Base-by-base conservation (phyloP, 306 rosid genomes). In the Neltuma alba region DNA sequence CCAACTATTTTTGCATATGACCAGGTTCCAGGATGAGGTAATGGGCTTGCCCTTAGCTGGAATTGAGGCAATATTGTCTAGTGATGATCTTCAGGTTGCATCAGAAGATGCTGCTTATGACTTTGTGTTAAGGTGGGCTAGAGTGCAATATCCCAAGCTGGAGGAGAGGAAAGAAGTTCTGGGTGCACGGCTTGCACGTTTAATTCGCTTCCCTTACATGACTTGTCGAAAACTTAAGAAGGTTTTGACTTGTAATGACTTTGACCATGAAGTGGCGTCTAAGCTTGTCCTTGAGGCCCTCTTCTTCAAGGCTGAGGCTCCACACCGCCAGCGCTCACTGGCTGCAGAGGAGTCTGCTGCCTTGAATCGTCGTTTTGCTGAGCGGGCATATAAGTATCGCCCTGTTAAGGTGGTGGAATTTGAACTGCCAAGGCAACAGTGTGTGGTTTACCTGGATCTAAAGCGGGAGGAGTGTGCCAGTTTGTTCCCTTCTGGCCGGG, bases 81-180 rank as follows among this genome's bases (percentile, higher is more conserved):
- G 99, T 75, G 99, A 96, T 60, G 94, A 87, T 81, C 96, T 96
- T 72, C 99, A 96, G 85, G 90, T 96, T 81, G 94, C 99, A 64
- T 96, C 99, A 34, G 99, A 96, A 88, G 99, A 96, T 88, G 96
- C 93, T 67, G 96, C 93, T 2, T 96, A 93, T 76, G 99, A 96
- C 74, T 93, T 96, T 79, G 89, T 93, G 70, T 85, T 96, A 90
- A 96, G 87, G 84, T 96, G 99, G 99, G 89, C 93, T 21, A 87
- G 92, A 85, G 64, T 69, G 33, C 97, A 88, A 76, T 93, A 80
- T 76, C 78, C 88, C 70, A 96, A 84, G 78, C 77, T 87, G 81
- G 99, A 96, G 82, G 98, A 91, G 54, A 87, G 99, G 76, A 81
- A 96, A 81, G 94, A 91, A 65, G 84, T 96, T 80, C 78, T 96